Evolutionary conservation across 495 filamentous ascomycete genomes (phyloP), one percentile per base, ranked within the genome.

Genomic region (Trichocladium antarcticum): DNA sequence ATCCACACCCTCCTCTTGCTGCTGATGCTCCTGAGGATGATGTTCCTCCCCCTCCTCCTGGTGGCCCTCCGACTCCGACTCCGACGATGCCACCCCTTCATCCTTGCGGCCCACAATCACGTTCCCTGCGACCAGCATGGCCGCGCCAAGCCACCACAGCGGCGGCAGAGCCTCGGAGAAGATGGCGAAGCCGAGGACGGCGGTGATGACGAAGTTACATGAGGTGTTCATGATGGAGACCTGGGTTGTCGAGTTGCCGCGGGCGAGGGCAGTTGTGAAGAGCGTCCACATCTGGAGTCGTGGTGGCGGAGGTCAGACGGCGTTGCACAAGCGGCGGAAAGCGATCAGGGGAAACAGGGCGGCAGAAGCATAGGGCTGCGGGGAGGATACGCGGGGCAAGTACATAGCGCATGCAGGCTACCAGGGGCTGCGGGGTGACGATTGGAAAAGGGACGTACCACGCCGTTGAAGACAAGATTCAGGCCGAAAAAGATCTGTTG

Each of bases 181-280:
- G 59, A 63, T 64, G 50, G 49, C 53, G 54, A 61, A 44, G 32
- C 92, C 89, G 20, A 94, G 66, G n/a, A 97, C 41, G 9, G 92
- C 92, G 1, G 90, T 95, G 45, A 92, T 63, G 56, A 96, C 69
- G 70, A 98, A 98, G 70, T 98, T 98, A 11, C 85, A 72, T 20
- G 84, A 84, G 4, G 90, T 95, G 61, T 98, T 98, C 51, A 95
- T 82, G 62, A 98, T 84, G 29, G 82, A 85, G 37, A 95, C 92
- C 56, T 89, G 88, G 0, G 86, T 89, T 6, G 92, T 94, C 1
- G 87, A 93, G 31, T 82, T 72, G 1, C 83, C 85, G 24, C 81
- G 79, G 0, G 88, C 84, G 20, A 98, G 76, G 38, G 92, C 92
- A n/a, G 80, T 76, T 11, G 78, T 81, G 66, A 86, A 86, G 44